A percentile compares a stretch with the other conserved stretches of the same genome.
These are phyloP conservation scores for Thecaphora frezii DNA, from an alignment of 1,284 basidiomycete species.

Conservation along the genomic window DNA sequence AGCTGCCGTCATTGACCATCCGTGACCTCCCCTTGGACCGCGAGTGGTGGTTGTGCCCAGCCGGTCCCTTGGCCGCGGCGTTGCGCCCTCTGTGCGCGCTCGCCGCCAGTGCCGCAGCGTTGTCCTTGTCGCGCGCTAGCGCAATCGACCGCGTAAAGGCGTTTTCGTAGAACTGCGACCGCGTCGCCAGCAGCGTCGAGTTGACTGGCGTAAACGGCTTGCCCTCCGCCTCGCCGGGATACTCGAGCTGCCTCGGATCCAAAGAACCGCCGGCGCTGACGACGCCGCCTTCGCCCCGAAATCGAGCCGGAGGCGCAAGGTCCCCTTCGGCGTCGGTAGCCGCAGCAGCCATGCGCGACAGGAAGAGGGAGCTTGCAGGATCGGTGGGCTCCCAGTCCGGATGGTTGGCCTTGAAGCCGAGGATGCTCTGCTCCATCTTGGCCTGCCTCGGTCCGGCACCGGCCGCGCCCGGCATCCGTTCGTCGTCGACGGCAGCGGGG, in stretches of 20 bases:
- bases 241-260: too few species aligned
- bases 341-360: slow-evolving; percentile 61
- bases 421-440: slow-evolving; percentile 90
- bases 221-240: too few species aligned
- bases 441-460: slow-evolving; percentile 15
- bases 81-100: neutral
- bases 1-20: neutral
- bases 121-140: slow-evolving; percentile 8
- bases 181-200: slow-evolving; percentile 13
- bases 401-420: slow-evolving; percentile 88
- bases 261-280: too few species aligned
- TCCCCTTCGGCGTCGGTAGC: too few species aligned
- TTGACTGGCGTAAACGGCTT: slow-evolving; percentile 11
- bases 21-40: neutral
- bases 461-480: too few species aligned
- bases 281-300: too few species aligned
- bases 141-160: slow-evolving; percentile 16
- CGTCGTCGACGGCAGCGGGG: too few species aligned
- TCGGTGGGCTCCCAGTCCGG: slow-evolving; percentile 91
- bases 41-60: neutral
- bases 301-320: too few species aligned
- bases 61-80: neutral
- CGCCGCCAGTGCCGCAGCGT: slow-evolving; percentile 8
- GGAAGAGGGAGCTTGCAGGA: slow-evolving; percentile 78
- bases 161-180: slow-evolving; percentile 17